Base-by-base conservation (phyloP, 768 basidiomycete genomes). In the Rhodotorula kratochvilovae region DNA sequence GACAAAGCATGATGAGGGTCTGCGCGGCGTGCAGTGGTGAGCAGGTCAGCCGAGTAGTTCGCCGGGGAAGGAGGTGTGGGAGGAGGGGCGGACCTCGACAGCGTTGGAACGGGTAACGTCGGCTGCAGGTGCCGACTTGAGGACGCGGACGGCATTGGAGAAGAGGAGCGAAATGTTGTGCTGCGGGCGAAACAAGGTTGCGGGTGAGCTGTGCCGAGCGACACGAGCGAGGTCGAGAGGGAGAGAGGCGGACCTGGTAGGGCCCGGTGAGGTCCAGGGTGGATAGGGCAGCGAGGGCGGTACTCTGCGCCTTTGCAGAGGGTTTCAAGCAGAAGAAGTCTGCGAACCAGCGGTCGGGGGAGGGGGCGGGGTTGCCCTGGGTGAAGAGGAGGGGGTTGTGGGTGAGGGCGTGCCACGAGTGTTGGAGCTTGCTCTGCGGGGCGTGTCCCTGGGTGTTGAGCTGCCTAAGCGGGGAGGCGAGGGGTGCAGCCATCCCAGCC, bases 91-190 rank as follows among this genome's bases (percentile, higher is more conserved):
- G 19, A 76, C 76, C 53, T 77, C 63, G 50, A 77, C 56, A 10
- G 70, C 72, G 58, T 76, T 66, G 13, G 31, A 39, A 8, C 76
- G 66, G 55, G 72, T 31, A 8, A 56, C 36, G 15, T 77, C 74
- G 23, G 55, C 62, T 15, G 42, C 17, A 1, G 61, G 48, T 8
- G 70, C n/a, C n/a, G 68, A 60, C 50, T 66, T 70, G 58, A 76
- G 51, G 19, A 63, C n/a, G 42, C 55, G 46, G 63, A 77, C 68
- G 4, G 72, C 72, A 29, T 66, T 69, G 13, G 45, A 56, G 53
- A 77, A 76, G 10, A 77, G 61, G 29, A 61, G 59, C 5, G 69
- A 64, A 42, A 74, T 25, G 72, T 77, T 77, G 59, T 67, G 51
- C 77, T 76, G 58, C 48, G 4, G 17, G 54, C 2, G 31, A 5